Evolutionary conservation across 2,329 filamentous ascomycete genomes (phyloP).

Genomic region (Phyllosticta paracitricarpa): DNA sequence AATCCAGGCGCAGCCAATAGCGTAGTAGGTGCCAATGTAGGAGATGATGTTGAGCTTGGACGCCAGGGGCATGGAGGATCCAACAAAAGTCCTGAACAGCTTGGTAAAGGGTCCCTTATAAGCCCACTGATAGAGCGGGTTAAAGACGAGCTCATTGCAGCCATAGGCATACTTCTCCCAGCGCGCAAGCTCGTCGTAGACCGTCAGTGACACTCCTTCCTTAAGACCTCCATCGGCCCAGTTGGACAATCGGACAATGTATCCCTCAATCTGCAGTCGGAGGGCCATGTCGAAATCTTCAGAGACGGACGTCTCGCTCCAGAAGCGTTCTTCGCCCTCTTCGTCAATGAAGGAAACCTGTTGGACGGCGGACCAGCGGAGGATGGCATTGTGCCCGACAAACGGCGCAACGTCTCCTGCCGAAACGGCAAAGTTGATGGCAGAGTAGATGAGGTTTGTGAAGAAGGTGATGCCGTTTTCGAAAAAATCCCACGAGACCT

Average conservation of each 20-base stretch:
- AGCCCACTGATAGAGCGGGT: slow-evolving; percentile 54
- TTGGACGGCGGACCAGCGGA: slow-evolving; percentile 59
- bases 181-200: slow-evolving; percentile 61
- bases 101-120: slow-evolving; percentile 54
- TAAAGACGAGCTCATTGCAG: slow-evolving; percentile 61
- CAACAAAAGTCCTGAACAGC: slow-evolving; percentile 52
- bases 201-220: slow-evolving; percentile 62
- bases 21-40: slow-evolving; percentile 64
- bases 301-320: slow-evolving; percentile 66
- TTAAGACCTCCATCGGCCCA: slow-evolving; percentile 63
- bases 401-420: slow-evolving; percentile 66
- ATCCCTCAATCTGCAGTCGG: slow-evolving; percentile 58
- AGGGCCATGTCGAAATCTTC: slow-evolving; percentile 71
- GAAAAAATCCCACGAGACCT: slow-evolving; percentile 7
- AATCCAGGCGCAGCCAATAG: slow-evolving; percentile 57
- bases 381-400: slow-evolving; percentile 67
- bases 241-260: slow-evolving; percentile 56
- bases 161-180: slow-evolving; percentile 70
- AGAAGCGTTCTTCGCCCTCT: slow-evolving; percentile 56
- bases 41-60: slow-evolving; percentile 63
- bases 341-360: slow-evolving; percentile 45
- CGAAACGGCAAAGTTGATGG: slow-evolving; percentile 60
- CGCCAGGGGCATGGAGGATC: slow-evolving; percentile 51
- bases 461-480: slow-evolving; percentile 55
- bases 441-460: slow-evolving; percentile 66